Evolutionary conservation across 371 early-diverging fungal genomes (phyloP).

Genomic region (Actinomortierella ambigua): DNA sequence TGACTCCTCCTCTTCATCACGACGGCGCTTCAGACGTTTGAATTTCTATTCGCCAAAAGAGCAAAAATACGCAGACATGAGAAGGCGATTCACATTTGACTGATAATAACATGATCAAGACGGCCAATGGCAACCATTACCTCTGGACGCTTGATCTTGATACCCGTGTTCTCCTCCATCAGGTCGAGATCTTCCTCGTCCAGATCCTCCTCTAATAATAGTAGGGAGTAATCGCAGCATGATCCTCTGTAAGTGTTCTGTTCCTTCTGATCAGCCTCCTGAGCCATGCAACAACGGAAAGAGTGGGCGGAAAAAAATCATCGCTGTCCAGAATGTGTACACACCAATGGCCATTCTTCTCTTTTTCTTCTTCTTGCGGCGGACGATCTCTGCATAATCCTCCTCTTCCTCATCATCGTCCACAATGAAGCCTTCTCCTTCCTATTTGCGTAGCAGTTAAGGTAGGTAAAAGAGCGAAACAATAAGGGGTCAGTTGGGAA

Average conservation of each 20-base stretch:
- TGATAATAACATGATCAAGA: neutral
- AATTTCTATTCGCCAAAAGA: constrained; percentile 52
- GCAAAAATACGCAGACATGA: neutral
- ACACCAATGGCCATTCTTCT: constrained; percentile 28
- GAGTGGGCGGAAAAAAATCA: neutral
- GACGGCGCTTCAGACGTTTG: constrained; percentile 76
- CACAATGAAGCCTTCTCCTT: constrained; percentile 70
- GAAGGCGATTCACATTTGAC: neutral
- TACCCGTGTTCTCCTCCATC: constrained; percentile 84
- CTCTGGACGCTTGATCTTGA: constrained; percentile 58
- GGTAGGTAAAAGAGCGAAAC: neutral
- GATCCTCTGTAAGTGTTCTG: constrained; percentile 49
- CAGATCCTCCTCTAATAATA: constrained; percentile 63
- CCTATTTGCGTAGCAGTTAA: constrained; percentile 27
- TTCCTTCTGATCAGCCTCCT: constrained; percentile 56
- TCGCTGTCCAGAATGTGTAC: too few species aligned
- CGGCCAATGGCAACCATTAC: constrained; percentile 32
- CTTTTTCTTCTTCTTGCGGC: constrained; percentile 41
- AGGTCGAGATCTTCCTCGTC: constrained; percentile 90
- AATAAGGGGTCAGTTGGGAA: neutral
- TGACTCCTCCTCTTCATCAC: constrained; percentile 50
- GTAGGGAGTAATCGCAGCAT: too few species aligned
- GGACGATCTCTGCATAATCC: constrained; percentile 36
- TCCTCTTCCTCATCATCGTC: constrained; percentile 69
- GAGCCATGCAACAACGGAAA: constrained; percentile 13